Evolutionary conservation across 805 yeast species (phyloP).

Genomic region (Schwanniomyces sp.): DNA sequence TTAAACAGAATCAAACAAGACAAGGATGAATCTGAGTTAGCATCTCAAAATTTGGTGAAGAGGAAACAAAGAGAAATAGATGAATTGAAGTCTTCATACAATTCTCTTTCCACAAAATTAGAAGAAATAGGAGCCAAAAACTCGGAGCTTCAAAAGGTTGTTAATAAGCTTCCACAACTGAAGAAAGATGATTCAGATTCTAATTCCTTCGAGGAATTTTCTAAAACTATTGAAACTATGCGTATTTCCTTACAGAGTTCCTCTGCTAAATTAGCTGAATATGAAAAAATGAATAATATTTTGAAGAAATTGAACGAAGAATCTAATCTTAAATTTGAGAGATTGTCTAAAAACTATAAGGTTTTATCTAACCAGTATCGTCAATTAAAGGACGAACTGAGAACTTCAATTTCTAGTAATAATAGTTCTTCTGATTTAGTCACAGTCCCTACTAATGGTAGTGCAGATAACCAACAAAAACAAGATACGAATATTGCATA

Average conservation of each 20-base stretch:
- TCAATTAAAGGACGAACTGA: slow-evolving; percentile 33
- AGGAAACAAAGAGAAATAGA: slow-evolving; percentile 67
- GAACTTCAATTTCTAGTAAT: background rate
- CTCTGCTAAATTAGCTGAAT: slow-evolving; percentile 53
- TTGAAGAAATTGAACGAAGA: slow-evolving; percentile 67
- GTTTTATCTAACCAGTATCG: slow-evolving; percentile 58
- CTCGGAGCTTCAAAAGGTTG: slow-evolving; percentile 23
- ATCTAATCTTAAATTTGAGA: slow-evolving; percentile 61
- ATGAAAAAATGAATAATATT: slow-evolving; percentile 52
- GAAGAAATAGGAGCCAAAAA: slow-evolving; percentile 36
- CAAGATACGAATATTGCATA: slow-evolving; percentile 53
- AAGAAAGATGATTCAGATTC: slow-evolving; percentile 10
- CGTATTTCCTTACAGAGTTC: slow-evolving; percentile 53
- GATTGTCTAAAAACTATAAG: slow-evolving; percentile 70
- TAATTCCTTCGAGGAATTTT: slow-evolving; percentile 18
- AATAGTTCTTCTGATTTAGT: slow-evolving; percentile 4
- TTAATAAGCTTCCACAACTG: slow-evolving; percentile 14
- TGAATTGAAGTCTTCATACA: slow-evolving; percentile 44
- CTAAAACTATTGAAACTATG: slow-evolving; percentile 40
- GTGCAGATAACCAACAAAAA: slow-evolving; percentile 12
- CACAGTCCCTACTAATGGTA: slow-evolving; percentile 5
- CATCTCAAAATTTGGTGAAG: slow-evolving; percentile 46
- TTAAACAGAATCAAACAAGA: slow-evolving; percentile 57
- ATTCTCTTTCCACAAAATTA: slow-evolving; percentile 42
- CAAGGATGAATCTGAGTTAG: slow-evolving; percentile 58